Evolutionary conservation across 306 rosid genomes (phyloP), one percentile per base, ranked within the genome.

Genomic region (Astragalus membranaceus): DNA sequence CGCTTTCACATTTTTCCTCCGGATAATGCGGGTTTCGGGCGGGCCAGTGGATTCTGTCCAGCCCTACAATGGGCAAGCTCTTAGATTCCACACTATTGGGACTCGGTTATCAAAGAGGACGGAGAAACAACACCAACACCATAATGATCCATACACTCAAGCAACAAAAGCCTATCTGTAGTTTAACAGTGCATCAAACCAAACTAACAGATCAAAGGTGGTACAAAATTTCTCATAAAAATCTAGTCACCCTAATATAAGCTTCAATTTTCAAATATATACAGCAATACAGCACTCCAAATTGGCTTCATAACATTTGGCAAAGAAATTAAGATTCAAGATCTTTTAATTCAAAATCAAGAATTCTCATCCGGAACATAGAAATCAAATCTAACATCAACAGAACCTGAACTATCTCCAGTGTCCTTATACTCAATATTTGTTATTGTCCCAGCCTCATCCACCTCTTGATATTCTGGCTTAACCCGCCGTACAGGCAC

Each of bases 401-500:
- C 98, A 53, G 94, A 87, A 49, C 90, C 96, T 33, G 97, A 84
- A 3, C 26, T 63, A 53, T 88, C 95, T 64, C 92, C 97, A 0
- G 74, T 80, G 70, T 94, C 98, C 84, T 88, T 94, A 87, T 88
- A 94, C 73, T 94, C 95, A 8, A 94, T 77, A 64, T 94, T 94
- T 48, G 90, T 90, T 84, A 93, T 90, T 11, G 86, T 69, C 59
- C 94, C 97, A 69, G 49, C 39, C 79, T 87, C 98, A 29, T 89
- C 98, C 16, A 55, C 67, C 10, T 76, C 87, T 78, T 88, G 98
- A 86, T 94, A 94, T 79, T 90, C 91, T 52, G 90, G 86, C 81
- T 90, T 94, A 67, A 94, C 98, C 35, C 98, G 84, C 69, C 97
- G 83, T 10, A 94, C 97, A 6, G 98, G 98, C 50, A 94, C 97